Conservation (phyloP, 192 early-diverging fungal species). For the Rhizophagus clarus region DNA sequence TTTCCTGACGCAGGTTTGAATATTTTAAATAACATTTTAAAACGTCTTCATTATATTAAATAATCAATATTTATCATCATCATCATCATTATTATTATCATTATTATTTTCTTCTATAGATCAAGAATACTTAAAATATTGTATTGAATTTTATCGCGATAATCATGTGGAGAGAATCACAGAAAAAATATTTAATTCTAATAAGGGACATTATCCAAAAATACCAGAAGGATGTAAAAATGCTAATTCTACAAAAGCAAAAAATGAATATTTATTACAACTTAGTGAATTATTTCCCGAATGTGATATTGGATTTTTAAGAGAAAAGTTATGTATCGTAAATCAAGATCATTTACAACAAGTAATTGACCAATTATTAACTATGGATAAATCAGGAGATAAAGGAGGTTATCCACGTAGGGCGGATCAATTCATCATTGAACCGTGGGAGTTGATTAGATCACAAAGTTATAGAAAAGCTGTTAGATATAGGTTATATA, state of each 20-base stretch:
- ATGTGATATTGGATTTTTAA: slow-evolving; percentile 38
- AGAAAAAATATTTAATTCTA: slow-evolving; percentile 36
- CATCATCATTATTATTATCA: too few species aligned
- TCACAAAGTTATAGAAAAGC: slow-evolving; percentile 25
- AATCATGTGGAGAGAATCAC: slow-evolving; percentile 40
- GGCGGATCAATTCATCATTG: neutral
- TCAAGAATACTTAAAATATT: slow-evolving; percentile 40
- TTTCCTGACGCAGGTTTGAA: slow-evolving; percentile 31
- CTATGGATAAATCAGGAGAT: slow-evolving; percentile 1
- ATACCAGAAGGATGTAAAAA: slow-evolving; percentile 19
- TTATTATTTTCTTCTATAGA: slow-evolving; percentile 20
- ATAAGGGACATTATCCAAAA: slow-evolving; percentile 38
- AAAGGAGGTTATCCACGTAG: slow-evolving; percentile 14
- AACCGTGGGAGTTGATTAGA: slow-evolving; percentile 23
- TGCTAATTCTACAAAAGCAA: slow-evolving; percentile 7
- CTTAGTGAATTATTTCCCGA: slow-evolving; percentile 47
- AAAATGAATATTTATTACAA: slow-evolving; percentile 20
- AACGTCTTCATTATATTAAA: too few species aligned
- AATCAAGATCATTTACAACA: slow-evolving; percentile 36
- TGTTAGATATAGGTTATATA: slow-evolving; percentile 28
- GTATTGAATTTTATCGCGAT: slow-evolving; percentile 35
- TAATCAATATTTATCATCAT: too few species aligned
- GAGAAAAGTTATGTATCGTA: slow-evolving; percentile 29
- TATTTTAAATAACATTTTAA: neutral
- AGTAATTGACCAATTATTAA: slow-evolving; percentile 22